phyloP scores from a whole-genome alignment of 345 rosid genomes.

The Laguncularia racemosa region DNA sequence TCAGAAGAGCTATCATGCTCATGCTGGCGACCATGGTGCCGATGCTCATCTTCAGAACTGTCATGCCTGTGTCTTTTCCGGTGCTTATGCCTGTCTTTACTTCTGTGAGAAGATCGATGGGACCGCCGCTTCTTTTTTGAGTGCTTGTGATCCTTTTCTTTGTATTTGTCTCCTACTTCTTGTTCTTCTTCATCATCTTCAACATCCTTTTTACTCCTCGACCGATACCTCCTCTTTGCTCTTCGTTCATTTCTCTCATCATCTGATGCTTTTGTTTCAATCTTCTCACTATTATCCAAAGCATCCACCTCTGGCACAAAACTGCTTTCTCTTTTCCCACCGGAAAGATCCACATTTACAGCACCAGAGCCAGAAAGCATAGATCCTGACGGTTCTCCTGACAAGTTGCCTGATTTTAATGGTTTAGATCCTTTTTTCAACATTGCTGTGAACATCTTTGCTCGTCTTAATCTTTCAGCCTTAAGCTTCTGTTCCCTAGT shows the following conservation, averaged over 20 bases:
- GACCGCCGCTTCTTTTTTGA: slow-evolving; percentile 38
- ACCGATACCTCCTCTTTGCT: slow-evolving; percentile 69
- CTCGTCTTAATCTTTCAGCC: slow-evolving; percentile 93
- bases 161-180: slow-evolving; percentile 15
- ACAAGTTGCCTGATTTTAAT: slow-evolving; percentile 31
- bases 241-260: slow-evolving; percentile 46
- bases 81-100: slow-evolving; percentile 42
- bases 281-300: slow-evolving; percentile 20
- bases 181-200: slow-evolving; percentile 19
- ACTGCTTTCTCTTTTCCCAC: slow-evolving; percentile 48
- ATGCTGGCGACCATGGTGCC: slow-evolving; percentile 16
- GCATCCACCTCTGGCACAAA: slow-evolving; percentile 28
- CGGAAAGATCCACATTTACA: slow-evolving; percentile 12
- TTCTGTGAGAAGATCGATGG: slow-evolving; percentile 30
- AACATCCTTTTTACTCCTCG: slow-evolving; percentile 35
- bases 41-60: slow-evolving; percentile 39
- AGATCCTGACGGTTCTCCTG: slow-evolving; percentile 48
- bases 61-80: slow-evolving; percentile 31
- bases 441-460: slow-evolving; percentile 87
- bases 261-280: slow-evolving; percentile 26
- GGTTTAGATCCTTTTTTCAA: slow-evolving; percentile 53
- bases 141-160: slow-evolving; percentile 32
- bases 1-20: slow-evolving; percentile 26
- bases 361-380: slow-evolving; percentile 37
- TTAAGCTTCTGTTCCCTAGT: slow-evolving; percentile 73